Percentiles rank a stretch among this genome's conserved stretches.
Conservation (phyloP, 352 stramenopile species). For the Phytophthora uliginosa region DNA sequence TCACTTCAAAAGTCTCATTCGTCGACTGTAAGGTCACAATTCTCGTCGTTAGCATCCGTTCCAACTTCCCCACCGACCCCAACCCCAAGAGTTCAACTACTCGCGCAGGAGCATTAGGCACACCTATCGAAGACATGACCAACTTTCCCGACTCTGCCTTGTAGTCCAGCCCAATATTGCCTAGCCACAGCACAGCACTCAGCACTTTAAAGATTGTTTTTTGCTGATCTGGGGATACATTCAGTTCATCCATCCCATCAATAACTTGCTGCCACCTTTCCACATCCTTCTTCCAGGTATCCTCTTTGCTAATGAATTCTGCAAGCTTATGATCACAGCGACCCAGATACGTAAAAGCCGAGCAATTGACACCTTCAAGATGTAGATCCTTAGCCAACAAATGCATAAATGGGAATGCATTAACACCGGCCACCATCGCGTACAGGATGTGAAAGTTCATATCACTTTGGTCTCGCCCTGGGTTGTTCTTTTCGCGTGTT, state of each 20-base stretch:
- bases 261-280: slow-evolving; percentile 77
- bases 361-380: slow-evolving; percentile 46
- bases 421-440: slow-evolving; percentile 68
- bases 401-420: slow-evolving; percentile 45
- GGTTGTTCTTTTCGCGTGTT: slow-evolving; percentile 34
- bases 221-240: slow-evolving; percentile 48
- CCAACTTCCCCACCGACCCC: slow-evolving; percentile 32
- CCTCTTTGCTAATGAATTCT: slow-evolving; percentile 35
- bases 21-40: slow-evolving; percentile 57
- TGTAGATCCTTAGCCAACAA: slow-evolving; percentile 49
- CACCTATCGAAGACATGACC: slow-evolving; percentile 32
- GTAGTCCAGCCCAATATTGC: slow-evolving; percentile 68
- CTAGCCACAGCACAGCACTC: slow-evolving; percentile 78
- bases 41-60: slow-evolving; percentile 62
- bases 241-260: slow-evolving; percentile 54
- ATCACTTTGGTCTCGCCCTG: slow-evolving; percentile 18
- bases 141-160: slow-evolving; percentile 27
- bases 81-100: slow-evolving; percentile 52
- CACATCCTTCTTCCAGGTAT: slow-evolving; percentile 66
- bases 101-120: slow-evolving; percentile 20
- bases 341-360: slow-evolving; percentile 65
- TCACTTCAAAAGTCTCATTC: slow-evolving; percentile 63
- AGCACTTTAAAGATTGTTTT: slow-evolving; percentile 69
- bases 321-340: slow-evolving; percentile 44
- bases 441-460: slow-evolving; percentile 87